phyloP scores from a whole-genome alignment of 2,329 filamentous ascomycete genomes.

The Xylariaceae sp. region DNA sequence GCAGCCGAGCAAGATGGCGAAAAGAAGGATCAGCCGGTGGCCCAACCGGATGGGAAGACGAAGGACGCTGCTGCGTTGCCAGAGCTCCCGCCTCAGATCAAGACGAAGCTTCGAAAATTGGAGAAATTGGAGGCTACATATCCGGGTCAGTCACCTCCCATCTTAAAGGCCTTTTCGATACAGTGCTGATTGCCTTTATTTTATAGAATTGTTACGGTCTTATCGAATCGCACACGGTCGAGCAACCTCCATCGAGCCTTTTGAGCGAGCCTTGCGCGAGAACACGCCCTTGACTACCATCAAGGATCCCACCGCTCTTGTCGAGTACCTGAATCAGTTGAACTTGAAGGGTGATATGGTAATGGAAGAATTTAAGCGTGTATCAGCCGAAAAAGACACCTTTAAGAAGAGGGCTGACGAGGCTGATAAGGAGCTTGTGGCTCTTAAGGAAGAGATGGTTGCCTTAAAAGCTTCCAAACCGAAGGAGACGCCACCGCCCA shows the following conservation, averaged over 20 bases:
- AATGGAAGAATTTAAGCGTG: conserved; percentile 86
- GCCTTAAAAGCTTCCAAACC: conserved; percentile 44
- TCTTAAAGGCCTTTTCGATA: neutral
- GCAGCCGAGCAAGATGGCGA: conserved; percentile 11
- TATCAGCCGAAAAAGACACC: conserved; percentile 79
- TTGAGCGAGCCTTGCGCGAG: conserved; percentile 88
- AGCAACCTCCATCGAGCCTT: conserved; percentile 85
- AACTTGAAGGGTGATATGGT: conserved; percentile 89
- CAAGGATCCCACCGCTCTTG: conserved; percentile 77
- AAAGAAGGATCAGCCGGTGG: conserved; percentile 8
- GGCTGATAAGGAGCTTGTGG: conserved; percentile 63
- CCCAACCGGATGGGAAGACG: conserved; percentile 27
- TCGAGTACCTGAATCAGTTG: conserved; percentile 88
- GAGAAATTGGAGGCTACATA: conserved; percentile 89
- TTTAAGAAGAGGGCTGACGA: conserved; percentile 77
- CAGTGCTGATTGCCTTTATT: conserved; percentile 4
- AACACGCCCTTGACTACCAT: conserved; percentile 92
- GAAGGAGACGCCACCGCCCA: conserved; percentile 16
- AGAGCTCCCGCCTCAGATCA: conserved; percentile 75
- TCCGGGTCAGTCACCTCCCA: conserved; percentile 59
- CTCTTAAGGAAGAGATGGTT: conserved; percentile 66
- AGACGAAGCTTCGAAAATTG: conserved; percentile 77
- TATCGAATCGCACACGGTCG: conserved; percentile 90
- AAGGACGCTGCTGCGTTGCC: conserved; percentile 31
- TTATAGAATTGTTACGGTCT: conserved; percentile 79